Evolutionary conservation across 2,329 filamentous ascomycete genomes (phyloP), one percentile per base, ranked within the genome.

Genomic region (Verticillium isaacii): DNA sequence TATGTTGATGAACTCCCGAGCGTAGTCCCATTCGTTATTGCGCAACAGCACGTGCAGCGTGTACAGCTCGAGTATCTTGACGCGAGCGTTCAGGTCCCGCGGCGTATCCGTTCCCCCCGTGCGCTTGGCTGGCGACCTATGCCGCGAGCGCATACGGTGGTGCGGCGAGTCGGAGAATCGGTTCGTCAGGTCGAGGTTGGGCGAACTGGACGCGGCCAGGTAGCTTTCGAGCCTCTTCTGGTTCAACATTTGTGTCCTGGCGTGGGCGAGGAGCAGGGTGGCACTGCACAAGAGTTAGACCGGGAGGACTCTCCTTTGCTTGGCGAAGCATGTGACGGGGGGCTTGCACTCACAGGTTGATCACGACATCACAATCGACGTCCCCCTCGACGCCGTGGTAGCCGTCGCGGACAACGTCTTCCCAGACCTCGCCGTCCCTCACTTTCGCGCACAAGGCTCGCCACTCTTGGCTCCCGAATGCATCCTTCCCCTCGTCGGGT

Each of bases 11-110:
- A 98, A 98, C 68, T 96, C 91, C 63, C 87, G 86, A 4, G 95
- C 92, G 69, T 97, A 97, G 62, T 97, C 92, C 95, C 95, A 99
- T 77, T 98, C 93, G 61, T 92, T 88, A 68, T 97, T 98, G 60
- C 92, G 85, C 5, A 94, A 88, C n/a, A 99, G 85, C 8, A 98
- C 92, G 72, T 99, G 95, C 5, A 99, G 83, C 1, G 93, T 96
- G 74, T 97, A 99, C 9, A 99, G 83, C 77, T 99, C 95, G 58
- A 99, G 85, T 52, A 99, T 91, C 78, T 96, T 96, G 66, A 97
- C 88, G 56, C 93, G 85, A 5, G 92, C 88, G 67, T 91, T 89
- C 39, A 97, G 85, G 71, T 96, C 92, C 65, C 91, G 87, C 0
- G 92, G 92, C 0, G 92, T 96, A 71, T 92, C 88, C 50, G 92